Percentiles rank a stretch among this genome's conserved stretches.
Evolutionary conservation across 495 filamentous ascomycete genomes (phyloP).

Genomic region (Penicillium nucicola): DNA sequence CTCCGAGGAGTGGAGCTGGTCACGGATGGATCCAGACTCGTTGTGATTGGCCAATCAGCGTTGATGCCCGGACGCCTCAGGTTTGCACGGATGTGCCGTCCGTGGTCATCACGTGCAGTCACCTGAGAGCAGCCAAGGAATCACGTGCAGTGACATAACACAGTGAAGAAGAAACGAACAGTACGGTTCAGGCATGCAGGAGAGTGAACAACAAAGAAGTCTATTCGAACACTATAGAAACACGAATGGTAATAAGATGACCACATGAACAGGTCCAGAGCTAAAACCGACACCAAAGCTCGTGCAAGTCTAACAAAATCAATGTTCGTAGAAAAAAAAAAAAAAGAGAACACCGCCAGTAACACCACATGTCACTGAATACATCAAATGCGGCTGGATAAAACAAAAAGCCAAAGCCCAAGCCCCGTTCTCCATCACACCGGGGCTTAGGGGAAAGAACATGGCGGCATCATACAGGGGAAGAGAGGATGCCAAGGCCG

Average conservation of each 20-base stretch:
- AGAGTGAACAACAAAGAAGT: conserved; percentile 13
- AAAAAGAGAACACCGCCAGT: conserved; percentile 18
- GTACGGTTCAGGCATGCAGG: too few species aligned
- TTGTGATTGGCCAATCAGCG: background rate
- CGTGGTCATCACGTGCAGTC: background rate
- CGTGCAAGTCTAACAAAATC: conserved; percentile 30
- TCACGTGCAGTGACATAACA: background rate
- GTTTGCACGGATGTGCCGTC: background rate
- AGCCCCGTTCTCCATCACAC: conserved; percentile 8
- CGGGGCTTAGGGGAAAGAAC: conserved; percentile 6
- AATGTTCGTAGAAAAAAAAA: conserved; percentile 23
- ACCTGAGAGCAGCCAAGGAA: background rate
- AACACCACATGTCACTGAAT: conserved; percentile 19
- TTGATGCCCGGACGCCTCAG: background rate
- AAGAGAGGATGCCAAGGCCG: too few species aligned
- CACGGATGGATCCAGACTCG: conserved; percentile 2
- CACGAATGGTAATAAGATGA: conserved; percentile 16
- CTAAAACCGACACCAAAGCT: conserved; percentile 31
- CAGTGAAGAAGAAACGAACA: too few species aligned
- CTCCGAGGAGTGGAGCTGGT: conserved; percentile 5
- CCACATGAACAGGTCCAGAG: conserved; percentile 16
- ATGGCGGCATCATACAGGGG: conserved; percentile 12
- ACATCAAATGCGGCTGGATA: conserved; percentile 15
- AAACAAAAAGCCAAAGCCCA: conserved; percentile 6
- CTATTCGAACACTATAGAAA: conserved; percentile 31